A percentile compares a stretch with the other conserved stretches of the same genome.
These are phyloP conservation scores for Annulohypoxylon stygium DNA, from an alignment of 495 filamentous ascomycete genomes.

Conservation along the genomic window DNA sequence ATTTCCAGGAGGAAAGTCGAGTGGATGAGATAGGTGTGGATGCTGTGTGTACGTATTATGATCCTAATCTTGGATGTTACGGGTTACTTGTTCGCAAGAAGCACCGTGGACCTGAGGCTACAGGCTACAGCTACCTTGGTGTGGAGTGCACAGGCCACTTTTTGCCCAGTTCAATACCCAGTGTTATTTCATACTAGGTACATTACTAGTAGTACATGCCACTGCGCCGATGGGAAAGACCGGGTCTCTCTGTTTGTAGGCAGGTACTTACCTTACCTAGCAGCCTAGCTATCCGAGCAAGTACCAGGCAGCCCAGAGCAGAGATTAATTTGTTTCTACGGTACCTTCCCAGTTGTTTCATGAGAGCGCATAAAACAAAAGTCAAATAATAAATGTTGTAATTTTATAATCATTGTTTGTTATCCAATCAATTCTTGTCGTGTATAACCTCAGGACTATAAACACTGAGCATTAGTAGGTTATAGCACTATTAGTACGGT, in stretches of 20 bases:
- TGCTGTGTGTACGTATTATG: conserved; percentile 32
- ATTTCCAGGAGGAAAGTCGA: conserved; percentile 44
- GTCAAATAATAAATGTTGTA: conserved; percentile 5
- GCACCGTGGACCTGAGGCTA: conserved; percentile 31
- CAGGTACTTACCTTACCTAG: not conserved
- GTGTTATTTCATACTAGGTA: not conserved
- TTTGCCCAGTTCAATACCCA: no score
- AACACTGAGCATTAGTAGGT: not conserved
- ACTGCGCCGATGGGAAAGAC: not conserved
- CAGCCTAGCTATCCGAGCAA: not conserved
- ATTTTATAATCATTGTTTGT: not conserved
- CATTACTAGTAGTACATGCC: not conserved
- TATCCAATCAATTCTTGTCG: not conserved
- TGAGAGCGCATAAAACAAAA: conserved; percentile 10
- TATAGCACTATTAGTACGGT: no score
- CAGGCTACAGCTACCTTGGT: conserved; percentile 11
- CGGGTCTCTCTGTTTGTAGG: not conserved
- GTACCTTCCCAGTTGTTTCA: conserved; percentile 10
- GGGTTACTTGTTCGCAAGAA: conserved; percentile 53
- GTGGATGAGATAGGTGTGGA: conserved; percentile 34
- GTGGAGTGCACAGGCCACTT: conserved; percentile 33
- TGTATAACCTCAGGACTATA: not conserved
- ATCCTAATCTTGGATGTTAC: conserved; percentile 47
- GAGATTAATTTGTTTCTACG: not conserved
- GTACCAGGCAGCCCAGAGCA: not conserved